A percentile compares a stretch with the other conserved stretches of the same genome.
Conservation (phyloP, 768 basidiomycete genomes). For the Chalciporus pseudorubinellus region DNA sequence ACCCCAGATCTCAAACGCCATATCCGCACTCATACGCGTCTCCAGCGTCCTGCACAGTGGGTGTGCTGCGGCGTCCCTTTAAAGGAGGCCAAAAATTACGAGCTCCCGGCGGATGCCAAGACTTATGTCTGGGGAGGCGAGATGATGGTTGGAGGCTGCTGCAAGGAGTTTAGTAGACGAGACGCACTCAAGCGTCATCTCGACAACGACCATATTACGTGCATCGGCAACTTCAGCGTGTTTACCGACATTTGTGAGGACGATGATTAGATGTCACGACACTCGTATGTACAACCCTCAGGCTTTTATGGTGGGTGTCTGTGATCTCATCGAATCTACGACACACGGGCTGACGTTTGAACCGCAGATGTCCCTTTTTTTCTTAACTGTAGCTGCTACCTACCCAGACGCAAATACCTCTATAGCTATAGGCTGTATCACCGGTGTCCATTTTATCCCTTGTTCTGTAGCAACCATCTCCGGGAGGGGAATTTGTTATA, state of each 20-base stretch:
- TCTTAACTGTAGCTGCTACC: constrained; percentile 1
- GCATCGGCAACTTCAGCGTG: constrained; percentile 31
- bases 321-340: neutral
- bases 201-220: constrained; percentile 34
- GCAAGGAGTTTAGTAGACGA: constrained; percentile 37
- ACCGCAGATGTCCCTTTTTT: constrained; percentile 6
- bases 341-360: neutral
- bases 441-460: constrained; percentile 7
- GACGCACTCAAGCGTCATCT: constrained; percentile 43
- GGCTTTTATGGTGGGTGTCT: constrained; percentile 6
- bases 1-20: constrained; percentile 61
- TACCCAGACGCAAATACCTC: neutral
- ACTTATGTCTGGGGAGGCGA: constrained; percentile 29
- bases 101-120: constrained; percentile 19
- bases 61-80: constrained; percentile 37
- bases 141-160: constrained; percentile 38
- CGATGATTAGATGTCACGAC: constrained; percentile 11
- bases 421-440: constrained; percentile 8
- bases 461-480: constrained; percentile 10
- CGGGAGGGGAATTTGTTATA: constrained; percentile 10
- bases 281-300: neutral
- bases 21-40: constrained; percentile 48
- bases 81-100: constrained; percentile 22
- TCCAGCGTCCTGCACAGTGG: constrained; percentile 35
- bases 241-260: constrained; percentile 30